Percentiles rank a stretch among this genome's conserved stretches.
These are phyloP conservation scores for Chlamydomonas sp. DNA, from an alignment of 139 green algal genomes.

Conservation along the genomic window DNA sequence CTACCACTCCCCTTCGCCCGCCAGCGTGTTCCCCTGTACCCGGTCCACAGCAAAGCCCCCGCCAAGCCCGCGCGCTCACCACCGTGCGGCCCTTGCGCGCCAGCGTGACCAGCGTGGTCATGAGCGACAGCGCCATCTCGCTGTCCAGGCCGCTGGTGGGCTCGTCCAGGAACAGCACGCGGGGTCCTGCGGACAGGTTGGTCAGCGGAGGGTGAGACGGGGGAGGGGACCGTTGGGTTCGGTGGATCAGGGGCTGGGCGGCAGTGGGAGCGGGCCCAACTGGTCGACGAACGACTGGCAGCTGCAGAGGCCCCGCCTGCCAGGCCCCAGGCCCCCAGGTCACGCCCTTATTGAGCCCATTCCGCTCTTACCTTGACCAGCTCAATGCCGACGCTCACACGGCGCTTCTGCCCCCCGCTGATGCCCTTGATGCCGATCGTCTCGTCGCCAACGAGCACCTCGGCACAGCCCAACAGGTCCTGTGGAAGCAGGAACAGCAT, in stretches of 20 bases:
- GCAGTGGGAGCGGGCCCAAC: too few species aligned
- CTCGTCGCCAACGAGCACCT: slow-evolving; percentile 79
- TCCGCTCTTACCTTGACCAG: slow-evolving; percentile 62
- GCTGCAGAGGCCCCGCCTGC: too few species aligned
- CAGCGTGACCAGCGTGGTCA: slow-evolving; percentile 61
- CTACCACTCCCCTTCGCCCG: too few species aligned
- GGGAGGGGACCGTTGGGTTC: too few species aligned
- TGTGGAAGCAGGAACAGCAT: slow-evolving; percentile 6
- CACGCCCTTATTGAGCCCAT: not conserved
- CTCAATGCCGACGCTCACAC: slow-evolving; percentile 77
- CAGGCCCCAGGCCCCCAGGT: too few species aligned
- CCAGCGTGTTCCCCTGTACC: not conserved
- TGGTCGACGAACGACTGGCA: too few species aligned
- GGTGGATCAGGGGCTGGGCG: too few species aligned
- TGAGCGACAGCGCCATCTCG: slow-evolving; percentile 76
- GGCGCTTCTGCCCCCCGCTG: slow-evolving; percentile 73
- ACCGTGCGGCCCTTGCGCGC: slow-evolving; percentile 60
- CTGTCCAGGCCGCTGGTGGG: slow-evolving; percentile 79
- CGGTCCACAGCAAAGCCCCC: slow-evolving; percentile 13
- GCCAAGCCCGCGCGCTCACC: slow-evolving; percentile 22
- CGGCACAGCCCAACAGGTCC: slow-evolving; percentile 58
- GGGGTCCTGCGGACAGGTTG: slow-evolving; percentile 42
- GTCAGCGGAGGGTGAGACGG: too few species aligned
- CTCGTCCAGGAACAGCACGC: slow-evolving; percentile 81
- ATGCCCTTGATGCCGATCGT: slow-evolving; percentile 76